Conservation (phyloP, 495 filamentous ascomycete species). For the Neohortaea acidophila region DNA sequence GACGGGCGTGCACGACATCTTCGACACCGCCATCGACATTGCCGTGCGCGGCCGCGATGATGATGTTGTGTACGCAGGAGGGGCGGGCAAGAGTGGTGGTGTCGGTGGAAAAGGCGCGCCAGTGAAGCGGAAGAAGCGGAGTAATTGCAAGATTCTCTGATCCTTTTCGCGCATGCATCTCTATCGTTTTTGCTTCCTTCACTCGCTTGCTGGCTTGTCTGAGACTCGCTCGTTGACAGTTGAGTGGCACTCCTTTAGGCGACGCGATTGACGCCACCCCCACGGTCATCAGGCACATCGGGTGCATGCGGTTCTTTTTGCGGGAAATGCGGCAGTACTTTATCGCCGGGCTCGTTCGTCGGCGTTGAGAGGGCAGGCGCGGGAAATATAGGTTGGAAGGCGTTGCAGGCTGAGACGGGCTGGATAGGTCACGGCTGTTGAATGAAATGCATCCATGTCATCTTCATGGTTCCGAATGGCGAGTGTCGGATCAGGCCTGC, state of each 20-base stretch:
- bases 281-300: conserved; percentile 4
- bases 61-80: conserved; percentile 32
- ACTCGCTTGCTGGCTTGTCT: too few species aligned
- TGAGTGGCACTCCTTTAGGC: too few species aligned
- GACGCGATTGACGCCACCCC: conserved; percentile 8
- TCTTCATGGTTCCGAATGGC: too few species aligned
- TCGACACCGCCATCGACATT: conserved; percentile 72
- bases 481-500: background rate
- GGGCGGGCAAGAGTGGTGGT: background rate
- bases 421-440: too few species aligned
- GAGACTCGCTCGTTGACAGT: conserved; percentile 8
- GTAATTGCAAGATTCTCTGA: conserved; percentile 58
- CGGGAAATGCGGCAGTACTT: conserved; percentile 9
- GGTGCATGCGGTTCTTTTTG: conserved; percentile 8
- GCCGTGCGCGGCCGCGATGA: conserved; percentile 53
- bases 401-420: too few species aligned
- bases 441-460: too few species aligned
- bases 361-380: conserved; percentile 3
- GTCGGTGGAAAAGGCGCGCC: conserved; percentile 6
- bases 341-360: background rate
- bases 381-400: too few species aligned
- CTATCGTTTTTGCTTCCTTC: too few species aligned
- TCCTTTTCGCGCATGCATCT: conserved; percentile 1
- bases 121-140: conserved; percentile 47
- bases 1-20: conserved; percentile 88